A percentile compares a stretch with the other conserved stretches of the same genome.
phyloP scores from a whole-genome alignment of 768 basidiomycete genomes.

The Hericium erinaceus region DNA sequence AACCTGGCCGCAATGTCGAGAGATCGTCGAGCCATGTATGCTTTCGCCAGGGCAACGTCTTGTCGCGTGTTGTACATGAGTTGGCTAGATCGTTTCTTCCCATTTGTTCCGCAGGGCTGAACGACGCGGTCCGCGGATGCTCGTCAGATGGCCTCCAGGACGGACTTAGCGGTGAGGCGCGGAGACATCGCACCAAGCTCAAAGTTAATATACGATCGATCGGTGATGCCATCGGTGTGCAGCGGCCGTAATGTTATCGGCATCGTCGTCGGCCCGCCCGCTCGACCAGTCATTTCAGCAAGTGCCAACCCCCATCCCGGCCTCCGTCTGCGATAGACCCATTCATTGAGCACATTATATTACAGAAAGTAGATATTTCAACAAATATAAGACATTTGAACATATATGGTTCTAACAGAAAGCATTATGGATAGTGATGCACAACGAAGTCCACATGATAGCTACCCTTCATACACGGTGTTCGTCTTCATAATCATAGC shows the following conservation, averaged over 20 bases:
- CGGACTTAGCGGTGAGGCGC: not conserved
- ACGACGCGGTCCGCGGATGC: too few relatives aligned
- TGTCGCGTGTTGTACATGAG: not conserved
- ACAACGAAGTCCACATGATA: not conserved
- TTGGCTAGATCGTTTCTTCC: not conserved
- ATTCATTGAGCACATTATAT: not conserved
- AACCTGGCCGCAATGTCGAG: too few relatives aligned
- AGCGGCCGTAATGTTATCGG: too few relatives aligned
- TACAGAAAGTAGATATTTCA: not conserved
- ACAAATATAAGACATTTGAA: not conserved
- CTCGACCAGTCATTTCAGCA: too few relatives aligned
- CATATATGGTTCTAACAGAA: not conserved
- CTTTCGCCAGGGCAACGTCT: not conserved
- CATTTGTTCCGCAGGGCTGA: too few relatives aligned
- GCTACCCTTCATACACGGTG: not conserved
- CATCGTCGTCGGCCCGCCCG: too few relatives aligned
- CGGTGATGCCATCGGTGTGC: too few relatives aligned
- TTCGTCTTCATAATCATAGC: not conserved
- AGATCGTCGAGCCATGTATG: too few relatives aligned
- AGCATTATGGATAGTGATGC: not conserved
- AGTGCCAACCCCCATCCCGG: too few relatives aligned
- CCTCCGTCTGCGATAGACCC: too few relatives aligned
- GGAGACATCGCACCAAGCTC: not conserved
- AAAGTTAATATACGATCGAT: not conserved
- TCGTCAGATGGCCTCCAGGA: not conserved